Percentiles rank a stretch among this genome's conserved stretches.
These are phyloP conservation scores for Aaosphaeria arxii DNA, from an alignment of 2,329 filamentous ascomycete genomes.

Conservation along the genomic window DNA sequence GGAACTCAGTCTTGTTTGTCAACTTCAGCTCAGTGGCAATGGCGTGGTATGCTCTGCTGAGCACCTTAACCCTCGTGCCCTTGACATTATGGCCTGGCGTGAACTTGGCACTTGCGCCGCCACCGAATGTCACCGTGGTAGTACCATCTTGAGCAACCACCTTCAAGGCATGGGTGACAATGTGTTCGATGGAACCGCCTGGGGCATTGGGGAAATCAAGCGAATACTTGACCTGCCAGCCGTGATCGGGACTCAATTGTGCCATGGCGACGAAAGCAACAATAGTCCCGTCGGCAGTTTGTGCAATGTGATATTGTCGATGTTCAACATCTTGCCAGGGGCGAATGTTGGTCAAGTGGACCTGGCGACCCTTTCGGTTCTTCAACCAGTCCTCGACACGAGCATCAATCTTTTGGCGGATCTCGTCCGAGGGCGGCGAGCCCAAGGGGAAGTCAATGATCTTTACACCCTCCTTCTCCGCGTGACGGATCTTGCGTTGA, in stretches of 20 bases:
- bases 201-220: constrained; percentile 86
- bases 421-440: constrained; percentile 60
- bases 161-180: constrained; percentile 71
- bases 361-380: constrained; percentile 77
- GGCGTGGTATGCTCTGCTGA: constrained; percentile 78
- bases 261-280: constrained; percentile 78
- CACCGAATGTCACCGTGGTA: constrained; percentile 78
- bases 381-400: constrained; percentile 77
- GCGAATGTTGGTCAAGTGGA: constrained; percentile 84
- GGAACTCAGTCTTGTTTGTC: constrained; percentile 82
- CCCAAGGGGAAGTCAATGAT: constrained; percentile 70
- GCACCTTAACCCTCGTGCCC: constrained; percentile 74
- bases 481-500: constrained; percentile 73
- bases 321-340: constrained; percentile 85
- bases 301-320: constrained; percentile 80
- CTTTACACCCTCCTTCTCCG: constrained; percentile 80
- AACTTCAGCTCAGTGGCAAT: constrained; percentile 79
- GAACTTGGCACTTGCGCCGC: constrained; percentile 72
- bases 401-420: constrained; percentile 67
- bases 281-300: constrained; percentile 69
- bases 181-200: constrained; percentile 81
- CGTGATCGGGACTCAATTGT: constrained; percentile 74
- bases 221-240: constrained; percentile 95
- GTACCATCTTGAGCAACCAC: constrained; percentile 57
- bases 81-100: constrained; percentile 78